phyloP scores from a whole-genome alignment of 2,329 filamentous ascomycete species.

The Colletotrichum sp. region DNA sequence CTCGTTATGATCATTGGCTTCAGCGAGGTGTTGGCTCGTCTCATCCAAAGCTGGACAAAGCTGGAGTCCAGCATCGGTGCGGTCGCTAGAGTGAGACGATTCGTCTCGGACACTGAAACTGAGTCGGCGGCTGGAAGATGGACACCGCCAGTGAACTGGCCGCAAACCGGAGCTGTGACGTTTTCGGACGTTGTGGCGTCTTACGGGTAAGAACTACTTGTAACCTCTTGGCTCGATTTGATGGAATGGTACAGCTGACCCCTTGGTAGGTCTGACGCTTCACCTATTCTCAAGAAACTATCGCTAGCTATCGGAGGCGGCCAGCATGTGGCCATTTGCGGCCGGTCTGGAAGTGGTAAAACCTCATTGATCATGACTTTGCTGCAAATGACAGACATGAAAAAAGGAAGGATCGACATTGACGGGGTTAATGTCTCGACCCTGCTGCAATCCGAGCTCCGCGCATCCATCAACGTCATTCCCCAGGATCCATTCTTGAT shows the following conservation, averaged over 20 bases:
- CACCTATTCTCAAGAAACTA: neutral
- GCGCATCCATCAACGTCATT: neutral
- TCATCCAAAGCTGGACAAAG: constrained; percentile 22
- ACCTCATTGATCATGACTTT: neutral
- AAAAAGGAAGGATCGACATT: neutral
- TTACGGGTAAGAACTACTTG: neutral
- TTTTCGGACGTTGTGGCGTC: neutral
- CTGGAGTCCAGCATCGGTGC: constrained; percentile 21
- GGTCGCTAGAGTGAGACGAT: neutral
- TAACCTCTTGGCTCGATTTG: rapidly evolving
- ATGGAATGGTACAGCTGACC: neutral
- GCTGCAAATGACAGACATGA: neutral
- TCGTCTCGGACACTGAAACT: neutral
- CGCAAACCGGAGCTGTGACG: neutral
- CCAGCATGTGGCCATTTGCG: neutral
- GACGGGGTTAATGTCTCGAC: neutral
- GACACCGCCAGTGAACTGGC: neutral
- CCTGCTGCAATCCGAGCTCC: neutral
- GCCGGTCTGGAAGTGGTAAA: constrained; percentile 12
- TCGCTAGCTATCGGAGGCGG: neutral
- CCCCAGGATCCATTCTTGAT: neutral
- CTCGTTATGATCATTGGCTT: constrained; percentile 15
- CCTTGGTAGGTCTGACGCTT: neutral
- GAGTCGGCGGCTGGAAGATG: neutral
- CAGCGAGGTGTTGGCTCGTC: neutral